phyloP scores from a whole-genome alignment of 306 rosid species.

The Acacia crassicarpa region DNA sequence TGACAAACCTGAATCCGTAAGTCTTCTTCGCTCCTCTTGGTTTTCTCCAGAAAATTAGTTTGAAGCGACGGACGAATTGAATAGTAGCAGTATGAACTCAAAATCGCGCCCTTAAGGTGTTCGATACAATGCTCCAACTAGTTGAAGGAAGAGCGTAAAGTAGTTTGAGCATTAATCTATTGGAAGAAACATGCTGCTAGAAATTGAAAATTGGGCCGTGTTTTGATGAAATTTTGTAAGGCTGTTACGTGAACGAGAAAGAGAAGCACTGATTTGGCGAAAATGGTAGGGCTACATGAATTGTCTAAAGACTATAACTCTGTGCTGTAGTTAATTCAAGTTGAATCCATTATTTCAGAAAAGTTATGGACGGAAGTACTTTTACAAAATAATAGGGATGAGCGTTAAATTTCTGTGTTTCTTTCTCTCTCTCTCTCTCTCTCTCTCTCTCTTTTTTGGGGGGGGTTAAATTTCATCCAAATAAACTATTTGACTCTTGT shows the following conservation, averaged over 20 bases:
- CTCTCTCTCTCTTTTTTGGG: too few relatives aligned
- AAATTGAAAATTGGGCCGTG: not conserved
- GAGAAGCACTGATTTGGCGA: too few relatives aligned
- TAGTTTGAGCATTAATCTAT: not conserved
- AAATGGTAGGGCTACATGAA: not conserved
- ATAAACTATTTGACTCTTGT: not conserved
- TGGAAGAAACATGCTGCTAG: not conserved
- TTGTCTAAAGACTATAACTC: not conserved
- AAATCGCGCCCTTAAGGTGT: not conserved
- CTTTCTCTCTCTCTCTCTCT: too few relatives aligned
- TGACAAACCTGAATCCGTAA: constrained; percentile 93
- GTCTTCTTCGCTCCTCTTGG: not conserved
- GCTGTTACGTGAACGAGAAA: not conserved
- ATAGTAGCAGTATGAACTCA: too few relatives aligned
- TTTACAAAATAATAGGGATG: not conserved
- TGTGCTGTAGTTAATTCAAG: not conserved
- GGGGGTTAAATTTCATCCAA: not conserved
- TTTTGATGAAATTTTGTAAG: not conserved
- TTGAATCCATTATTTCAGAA: not conserved
- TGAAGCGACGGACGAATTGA: not conserved
- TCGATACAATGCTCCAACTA: not conserved
- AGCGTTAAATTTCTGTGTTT: not conserved
- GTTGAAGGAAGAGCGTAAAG: not conserved
- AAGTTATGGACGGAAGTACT: not conserved
- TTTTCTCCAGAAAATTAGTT: not conserved